These are phyloP conservation scores for Metarhizium robertsii DNA, from an alignment of 2,329 filamentous ascomycete species.

Conservation along the genomic window DNA sequence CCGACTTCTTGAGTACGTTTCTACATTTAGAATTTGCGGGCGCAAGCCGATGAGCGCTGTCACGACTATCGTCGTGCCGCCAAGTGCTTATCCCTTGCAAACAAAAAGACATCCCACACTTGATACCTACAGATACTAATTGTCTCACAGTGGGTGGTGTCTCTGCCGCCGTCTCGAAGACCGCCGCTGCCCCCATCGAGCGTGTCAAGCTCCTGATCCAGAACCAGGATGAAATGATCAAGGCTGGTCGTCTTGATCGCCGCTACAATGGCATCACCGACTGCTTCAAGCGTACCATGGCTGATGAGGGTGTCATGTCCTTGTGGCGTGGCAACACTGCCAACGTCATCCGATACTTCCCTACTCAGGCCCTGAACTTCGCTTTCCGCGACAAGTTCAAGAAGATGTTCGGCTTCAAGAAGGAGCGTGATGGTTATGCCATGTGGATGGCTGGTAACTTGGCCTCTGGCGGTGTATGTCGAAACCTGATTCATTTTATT, in stretches of 20 bases:
- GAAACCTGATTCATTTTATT: slow-evolving; percentile 5
- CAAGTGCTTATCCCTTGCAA: slow-evolving; percentile 4
- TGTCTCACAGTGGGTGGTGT: slow-evolving; percentile 85
- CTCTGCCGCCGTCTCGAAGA: slow-evolving; percentile 99
- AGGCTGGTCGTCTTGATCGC: slow-evolving; percentile 94
- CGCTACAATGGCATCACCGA: slow-evolving; percentile 91
- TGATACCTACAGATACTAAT: slow-evolving; percentile 7
- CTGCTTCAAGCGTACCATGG: slow-evolving; percentile 89
- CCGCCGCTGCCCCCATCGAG: slow-evolving; percentile 98
- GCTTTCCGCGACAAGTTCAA: slow-evolving; percentile 99
- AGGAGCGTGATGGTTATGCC: slow-evolving; percentile 95
- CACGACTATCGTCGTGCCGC: neutral
- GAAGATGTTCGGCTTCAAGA: slow-evolving; percentile 99
- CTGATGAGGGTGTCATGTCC: slow-evolving; percentile 85
- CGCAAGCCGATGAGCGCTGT: slow-evolving; percentile 4
- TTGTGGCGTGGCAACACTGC: slow-evolving; percentile 99
- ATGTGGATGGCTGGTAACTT: slow-evolving; percentile 99
- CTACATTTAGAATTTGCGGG: neutral
- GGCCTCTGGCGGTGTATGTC: slow-evolving; percentile 96
- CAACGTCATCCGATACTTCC: slow-evolving; percentile 99
- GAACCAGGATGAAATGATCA: slow-evolving; percentile 99
- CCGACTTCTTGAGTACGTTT: slow-evolving; percentile 97
- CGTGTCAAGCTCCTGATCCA: slow-evolving; percentile 99
- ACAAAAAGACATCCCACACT: neutral
- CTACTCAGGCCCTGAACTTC: slow-evolving; percentile 99